A percentile compares a stretch with the other conserved stretches of the same genome.
These are phyloP conservation scores for Dalbergia cochinchinensis DNA, from an alignment of 306 rosid genomes.

Conservation along the genomic window DNA sequence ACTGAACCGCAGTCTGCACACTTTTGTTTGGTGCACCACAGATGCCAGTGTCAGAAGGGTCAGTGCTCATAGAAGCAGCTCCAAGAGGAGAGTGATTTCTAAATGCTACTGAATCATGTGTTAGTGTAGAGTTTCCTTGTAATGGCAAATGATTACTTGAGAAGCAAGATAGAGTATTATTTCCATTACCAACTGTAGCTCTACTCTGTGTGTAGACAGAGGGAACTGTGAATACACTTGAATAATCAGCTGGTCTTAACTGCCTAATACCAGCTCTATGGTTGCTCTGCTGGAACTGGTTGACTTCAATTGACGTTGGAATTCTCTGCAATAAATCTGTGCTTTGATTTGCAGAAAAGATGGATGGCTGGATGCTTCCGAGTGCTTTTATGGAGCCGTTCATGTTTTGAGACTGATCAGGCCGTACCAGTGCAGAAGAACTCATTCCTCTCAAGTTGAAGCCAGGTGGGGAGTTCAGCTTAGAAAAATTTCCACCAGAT, in stretches of 20 bases:
- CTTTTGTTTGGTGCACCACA: constrained; percentile 55
- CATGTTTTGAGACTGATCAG: constrained; percentile 53
- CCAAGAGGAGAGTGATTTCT: constrained; percentile 57
- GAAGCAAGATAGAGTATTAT: constrained; percentile 36
- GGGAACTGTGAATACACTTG: constrained; percentile 48
- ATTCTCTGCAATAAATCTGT: constrained; percentile 51
- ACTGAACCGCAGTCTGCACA: constrained; percentile 55
- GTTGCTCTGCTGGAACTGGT: constrained; percentile 60
- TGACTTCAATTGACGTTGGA: constrained; percentile 51
- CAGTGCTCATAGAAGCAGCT: constrained; percentile 37
- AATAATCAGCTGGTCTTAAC: constrained; percentile 47
- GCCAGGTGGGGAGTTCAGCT: constrained; percentile 61
- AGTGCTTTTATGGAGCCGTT: constrained; percentile 44
- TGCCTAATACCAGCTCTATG: constrained; percentile 45
- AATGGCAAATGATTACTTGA: constrained; percentile 52
- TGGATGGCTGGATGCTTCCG: constrained; percentile 51
- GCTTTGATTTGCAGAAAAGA: constrained; percentile 59
- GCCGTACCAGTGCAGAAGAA: constrained; percentile 58
- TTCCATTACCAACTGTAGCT: constrained; percentile 38
- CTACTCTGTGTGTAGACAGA: constrained; percentile 48
- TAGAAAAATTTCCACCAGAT: constrained; percentile 57
- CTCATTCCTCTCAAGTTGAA: constrained; percentile 59
- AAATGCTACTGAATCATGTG: constrained; percentile 45
- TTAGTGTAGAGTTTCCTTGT: constrained; percentile 52
- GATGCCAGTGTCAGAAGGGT: constrained; percentile 49